Base-by-base conservation (phyloP, 352 stramenopile genomes). In the Phytophthora tubulina region DNA sequence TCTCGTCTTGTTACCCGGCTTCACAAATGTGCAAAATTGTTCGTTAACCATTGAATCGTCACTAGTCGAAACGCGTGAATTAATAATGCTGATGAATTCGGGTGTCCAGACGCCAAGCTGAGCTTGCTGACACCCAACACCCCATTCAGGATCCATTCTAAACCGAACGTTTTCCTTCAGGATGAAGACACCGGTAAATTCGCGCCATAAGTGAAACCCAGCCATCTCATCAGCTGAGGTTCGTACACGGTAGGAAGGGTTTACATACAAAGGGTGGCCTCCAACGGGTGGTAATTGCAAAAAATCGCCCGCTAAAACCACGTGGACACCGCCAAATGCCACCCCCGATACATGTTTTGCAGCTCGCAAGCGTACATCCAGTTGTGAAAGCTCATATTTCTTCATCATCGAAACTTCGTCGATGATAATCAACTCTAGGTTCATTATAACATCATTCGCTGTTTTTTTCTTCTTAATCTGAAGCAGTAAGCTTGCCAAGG, bases 91-190 rank as follows among this genome's bases (percentile, higher is more conserved):
- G 5, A 45, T 11, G 15, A 45, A 45, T n/a, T 45, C 13, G 6
- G 39, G 39, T 17, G 30, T 35, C 59, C 59, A 67, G 7, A 67
- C 4, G 4, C 36, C 59, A 9, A 30, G 27, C 8, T 30, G 21
- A 45, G 59, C 46, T n/a, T 53, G 11, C 1, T 42, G n/a, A 13
- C 49, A 67, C 2, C 48, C 59, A 11, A 21, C 33, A 17, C 59
- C 59, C 49, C 48, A 59, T 31, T 59, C 58, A n/a, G 59, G 59
- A 32, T 58, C 39, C 2, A n/a, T 17, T 14, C 13, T 6, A 45
- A 45, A 45, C 17, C 39, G 9, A 4, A 45, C 39, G 6, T 1
- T 17, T 11, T 45, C 39, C 6, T 45, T 17, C 10, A 45, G 13
- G 15, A 45, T 17, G 13, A 45, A 3, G 10, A 45, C 39, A 4